Evolutionary conservation across 2,329 filamentous ascomycete genomes (phyloP), one percentile per base, ranked within the genome.

Genomic region (Pseudopithomyces chartarum): DNA sequence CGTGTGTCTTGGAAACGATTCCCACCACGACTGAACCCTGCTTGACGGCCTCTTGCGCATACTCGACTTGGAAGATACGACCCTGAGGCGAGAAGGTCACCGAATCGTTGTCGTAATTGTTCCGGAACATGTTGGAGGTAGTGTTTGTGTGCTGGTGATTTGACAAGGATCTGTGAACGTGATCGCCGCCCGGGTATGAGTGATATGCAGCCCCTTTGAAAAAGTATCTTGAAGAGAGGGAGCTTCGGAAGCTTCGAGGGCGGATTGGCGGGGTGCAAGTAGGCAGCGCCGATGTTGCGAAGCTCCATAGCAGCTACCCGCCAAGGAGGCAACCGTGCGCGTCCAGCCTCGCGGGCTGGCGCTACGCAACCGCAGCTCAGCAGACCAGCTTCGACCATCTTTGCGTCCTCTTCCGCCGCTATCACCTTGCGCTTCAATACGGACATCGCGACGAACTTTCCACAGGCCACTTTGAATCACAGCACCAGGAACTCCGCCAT

Each of bases 71-170:
- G 81, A 99, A 99, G 84, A 99, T 98, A 76, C 95, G 91, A 76
- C 95, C 95, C 84, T 99, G 95, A 62, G 95, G 95, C 71, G 95
- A 99, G 87, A 98, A 99, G 81, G 95, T 99, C 81, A 98, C 93
- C 63, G 94, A 96, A 81, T 99, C 95, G 87, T 99, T 99, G 84
- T 99, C 95, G 85, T 99, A 99, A 82, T 98, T 98, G 85, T 99
- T 99, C 81, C 95, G 87, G 83, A 99, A 99, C 95, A 99, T 98
- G 74, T 74, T 88, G 85, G 65, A 57, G 57, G 64, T 57, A 61
- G 54, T 53, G 50, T 47, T 32, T 59, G 66, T 66, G 61, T 57
- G 52, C 46, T 47, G 43, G 22, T 34, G 43, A 36, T 19, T 20
- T 45, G 29, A 56, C 52, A 42, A 36, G 6, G 19, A 32, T 29